phyloP scores from a whole-genome alignment of 2,329 filamentous ascomycete species.

The Arthrobotrys sphaeroides region DNA sequence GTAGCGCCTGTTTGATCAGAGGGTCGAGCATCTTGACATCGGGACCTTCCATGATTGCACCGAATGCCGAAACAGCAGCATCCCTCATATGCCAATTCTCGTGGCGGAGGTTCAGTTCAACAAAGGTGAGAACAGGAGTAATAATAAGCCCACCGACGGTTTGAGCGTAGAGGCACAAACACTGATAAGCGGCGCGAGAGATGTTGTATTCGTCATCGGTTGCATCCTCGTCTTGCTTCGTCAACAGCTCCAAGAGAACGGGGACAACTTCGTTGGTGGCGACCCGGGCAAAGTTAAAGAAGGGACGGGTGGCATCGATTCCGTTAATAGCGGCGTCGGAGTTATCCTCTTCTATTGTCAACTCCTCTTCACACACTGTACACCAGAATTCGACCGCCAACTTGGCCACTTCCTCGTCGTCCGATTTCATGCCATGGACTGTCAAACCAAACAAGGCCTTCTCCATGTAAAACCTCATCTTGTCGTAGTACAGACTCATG shows the following conservation, averaged over 20 bases:
- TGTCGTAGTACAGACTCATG: conserved; percentile 98
- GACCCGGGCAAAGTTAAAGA: conserved; percentile 94
- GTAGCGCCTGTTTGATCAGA: conserved; percentile 93
- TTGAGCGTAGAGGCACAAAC: conserved; percentile 92
- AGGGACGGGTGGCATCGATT: conserved; percentile 80
- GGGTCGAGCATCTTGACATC: conserved; percentile 91
- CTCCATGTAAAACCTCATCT: conserved; percentile 99
- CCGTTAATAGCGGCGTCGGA: conserved; percentile 65
- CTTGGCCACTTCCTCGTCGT: conserved; percentile 97
- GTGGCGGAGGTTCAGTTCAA: conserved; percentile 86
- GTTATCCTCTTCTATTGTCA: conserved; percentile 97
- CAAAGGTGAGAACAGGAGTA: conserved; percentile 84
- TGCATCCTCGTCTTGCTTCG: conserved; percentile 97
- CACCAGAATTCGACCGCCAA: conserved; percentile 99
- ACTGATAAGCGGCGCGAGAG: conserved; percentile 93
- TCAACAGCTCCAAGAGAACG: conserved; percentile 85
- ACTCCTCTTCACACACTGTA: conserved; percentile 99
- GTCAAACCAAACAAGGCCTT: conserved; percentile 97
- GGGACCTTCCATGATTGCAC: conserved; percentile 98
- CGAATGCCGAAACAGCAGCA: conserved; percentile 95
- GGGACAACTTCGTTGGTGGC: conserved; percentile 94
- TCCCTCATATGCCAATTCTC: conserved; percentile 96
- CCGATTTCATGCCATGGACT: conserved; percentile 97
- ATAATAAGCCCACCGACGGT: conserved; percentile 87
- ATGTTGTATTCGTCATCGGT: conserved; percentile 97